Evolutionary conservation across 2,329 filamentous ascomycete species (phyloP).

Genomic region (Dryadomyces quercivorus): DNA sequence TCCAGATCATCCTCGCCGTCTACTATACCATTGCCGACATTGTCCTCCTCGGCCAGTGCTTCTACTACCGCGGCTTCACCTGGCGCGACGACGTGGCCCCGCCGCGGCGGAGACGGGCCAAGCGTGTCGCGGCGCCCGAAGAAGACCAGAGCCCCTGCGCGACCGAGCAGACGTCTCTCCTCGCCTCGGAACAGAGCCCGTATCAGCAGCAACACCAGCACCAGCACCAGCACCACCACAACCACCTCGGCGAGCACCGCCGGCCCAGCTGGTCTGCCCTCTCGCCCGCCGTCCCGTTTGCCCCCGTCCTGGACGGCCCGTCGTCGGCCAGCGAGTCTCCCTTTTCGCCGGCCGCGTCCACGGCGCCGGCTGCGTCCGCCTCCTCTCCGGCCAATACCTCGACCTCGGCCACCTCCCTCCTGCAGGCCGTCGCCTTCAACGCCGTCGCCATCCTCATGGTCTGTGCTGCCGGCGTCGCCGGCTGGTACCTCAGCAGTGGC

Average conservation of each 20-base stretch:
- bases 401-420: slow-evolving; percentile 19
- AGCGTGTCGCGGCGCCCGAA: slow-evolving; percentile 9
- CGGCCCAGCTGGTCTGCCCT: slow-evolving; percentile 49
- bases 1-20: slow-evolving; percentile 15
- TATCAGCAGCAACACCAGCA: slow-evolving; percentile 16
- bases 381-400: no score
- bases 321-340: background rate
- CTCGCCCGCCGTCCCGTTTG: slow-evolving; percentile 64
- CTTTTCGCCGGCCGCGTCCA: background rate
- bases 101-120: slow-evolving; percentile 27
- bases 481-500: slow-evolving; percentile 65
- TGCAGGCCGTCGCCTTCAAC: slow-evolving; percentile 61
- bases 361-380: background rate
- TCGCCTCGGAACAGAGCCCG: slow-evolving; percentile 16
- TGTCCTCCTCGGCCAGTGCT: slow-evolving; percentile 77
- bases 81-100: slow-evolving; percentile 40
- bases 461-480: slow-evolving; percentile 67
- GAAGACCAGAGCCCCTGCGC: slow-evolving; percentile 14
- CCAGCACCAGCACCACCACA: slow-evolving; percentile 22
- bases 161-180: slow-evolving; percentile 40
- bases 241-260: slow-evolving; percentile 29
- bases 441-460: slow-evolving; percentile 66
- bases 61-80: slow-evolving; percentile 87
- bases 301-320: slow-evolving; percentile 3
- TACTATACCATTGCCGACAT: slow-evolving; percentile 16